A percentile compares a stretch with the other conserved stretches of the same genome.
Conservation (phyloP, 257 asterid species). For the Solanum verrucosum region DNA sequence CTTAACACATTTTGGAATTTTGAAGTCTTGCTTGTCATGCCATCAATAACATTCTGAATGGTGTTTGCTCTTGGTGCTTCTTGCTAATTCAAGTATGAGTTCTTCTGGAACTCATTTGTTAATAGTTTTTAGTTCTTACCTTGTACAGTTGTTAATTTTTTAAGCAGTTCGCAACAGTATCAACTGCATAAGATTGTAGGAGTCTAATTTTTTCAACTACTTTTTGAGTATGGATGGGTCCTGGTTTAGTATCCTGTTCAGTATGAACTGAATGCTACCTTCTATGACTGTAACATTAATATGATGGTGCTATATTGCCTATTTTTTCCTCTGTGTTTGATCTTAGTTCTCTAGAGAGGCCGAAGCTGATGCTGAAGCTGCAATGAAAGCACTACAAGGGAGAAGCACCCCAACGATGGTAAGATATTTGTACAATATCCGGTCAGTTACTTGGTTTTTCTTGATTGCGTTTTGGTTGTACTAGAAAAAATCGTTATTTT, state of each 20-base stretch:
- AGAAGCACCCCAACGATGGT: constrained; percentile 61
- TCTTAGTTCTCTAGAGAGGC: constrained; percentile 36
- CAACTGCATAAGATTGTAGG: not conserved
- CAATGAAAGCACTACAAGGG: constrained; percentile 61
- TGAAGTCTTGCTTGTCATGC: not conserved
- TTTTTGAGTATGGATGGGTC: not conserved
- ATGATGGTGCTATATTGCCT: not conserved
- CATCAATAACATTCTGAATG: not conserved
- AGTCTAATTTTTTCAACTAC: not conserved
- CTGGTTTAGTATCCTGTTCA: not conserved
- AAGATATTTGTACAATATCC: constrained; percentile 3
- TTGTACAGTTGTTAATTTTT: not conserved
- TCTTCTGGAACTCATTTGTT: not conserved
- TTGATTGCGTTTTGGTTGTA: not conserved
- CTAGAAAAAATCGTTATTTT: too few relatives aligned
- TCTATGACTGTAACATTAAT: not conserved
- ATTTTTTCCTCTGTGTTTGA: not conserved
- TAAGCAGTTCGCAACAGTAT: not conserved
- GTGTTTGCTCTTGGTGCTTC: not conserved
- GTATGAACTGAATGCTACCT: not conserved
- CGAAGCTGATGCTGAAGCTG: constrained; percentile 78
- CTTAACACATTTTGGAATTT: not conserved
- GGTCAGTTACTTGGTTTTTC: not conserved
- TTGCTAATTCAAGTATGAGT: not conserved
- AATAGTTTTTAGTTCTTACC: not conserved